phyloP scores from a whole-genome alignment of 2,329 filamentous ascomycete genomes.

The Dothidotthia symphoricarpi region DNA sequence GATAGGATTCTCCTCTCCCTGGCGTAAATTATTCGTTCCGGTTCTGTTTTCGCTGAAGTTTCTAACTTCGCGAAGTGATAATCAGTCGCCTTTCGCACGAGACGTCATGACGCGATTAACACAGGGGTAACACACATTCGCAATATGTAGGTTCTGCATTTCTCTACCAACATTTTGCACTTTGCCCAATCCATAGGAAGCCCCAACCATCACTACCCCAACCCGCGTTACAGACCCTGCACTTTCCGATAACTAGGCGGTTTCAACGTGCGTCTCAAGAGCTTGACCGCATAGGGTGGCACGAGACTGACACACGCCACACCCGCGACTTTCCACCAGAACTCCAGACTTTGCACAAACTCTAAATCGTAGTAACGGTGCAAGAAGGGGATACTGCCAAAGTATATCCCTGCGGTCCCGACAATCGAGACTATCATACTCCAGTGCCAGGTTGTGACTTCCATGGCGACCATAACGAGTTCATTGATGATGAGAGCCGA shows the following conservation, averaged over 20 bases:
- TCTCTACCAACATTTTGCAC: too few relatives aligned
- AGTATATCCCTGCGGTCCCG: conserved; percentile 77
- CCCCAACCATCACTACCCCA: too few relatives aligned
- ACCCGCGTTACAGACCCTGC: conserved; percentile 66
- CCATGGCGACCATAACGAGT: conserved; percentile 92
- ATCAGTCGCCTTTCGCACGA: too few relatives aligned
- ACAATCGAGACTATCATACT: conserved; percentile 84
- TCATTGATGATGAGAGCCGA: conserved; percentile 92
- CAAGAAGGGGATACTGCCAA: conserved; percentile 81
- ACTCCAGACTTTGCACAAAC: conserved; percentile 76
- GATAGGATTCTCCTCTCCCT: too few relatives aligned
- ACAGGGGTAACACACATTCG: too few relatives aligned
- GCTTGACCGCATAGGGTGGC: conserved; percentile 82
- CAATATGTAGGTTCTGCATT: too few relatives aligned
- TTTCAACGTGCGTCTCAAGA: conserved; percentile 79
- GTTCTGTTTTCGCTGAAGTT: too few relatives aligned
- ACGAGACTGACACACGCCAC: conserved; percentile 78
- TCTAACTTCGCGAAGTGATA: too few relatives aligned
- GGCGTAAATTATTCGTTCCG: too few relatives aligned
- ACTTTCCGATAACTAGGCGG: conserved; percentile 96
- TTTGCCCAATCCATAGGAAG: too few relatives aligned
- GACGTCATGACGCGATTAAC: too few relatives aligned
- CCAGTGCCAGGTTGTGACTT: conserved; percentile 95
- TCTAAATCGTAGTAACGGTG: conserved; percentile 84
- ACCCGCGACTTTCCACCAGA: conserved; percentile 82